Base-by-base conservation (phyloP, 352 stramenopile genomes). In the Pythium grandisporangium region DNA sequence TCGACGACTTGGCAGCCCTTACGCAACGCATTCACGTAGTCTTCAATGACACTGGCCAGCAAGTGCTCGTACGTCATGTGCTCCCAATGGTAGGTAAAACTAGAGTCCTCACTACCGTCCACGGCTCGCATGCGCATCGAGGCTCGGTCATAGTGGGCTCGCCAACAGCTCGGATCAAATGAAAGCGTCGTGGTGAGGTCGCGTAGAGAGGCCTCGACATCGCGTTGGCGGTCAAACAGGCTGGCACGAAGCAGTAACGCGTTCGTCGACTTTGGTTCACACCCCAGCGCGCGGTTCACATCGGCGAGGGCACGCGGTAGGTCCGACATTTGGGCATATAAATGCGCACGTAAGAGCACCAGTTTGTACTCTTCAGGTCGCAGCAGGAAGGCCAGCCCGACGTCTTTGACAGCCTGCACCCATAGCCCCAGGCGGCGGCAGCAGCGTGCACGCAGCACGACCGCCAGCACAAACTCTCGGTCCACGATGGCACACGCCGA, bases 71-170 rank as follows among this genome's bases (percentile, higher is more conserved):
- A 84, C 32, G 58, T 71, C 58, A 84, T 67, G 41, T 81, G 65
- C 32, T 82, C 70, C 43, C 70, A 84, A 40, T 86, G 67, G 53
- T 83, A 82, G 39, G 61, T 64, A 12, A 82, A 54, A 36, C 56
- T 70, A 19, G 66, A 61, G 24, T 82, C 70, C 13, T 82, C 67
- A 8, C 27, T 14, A 4, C 76, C 69, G 35, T 90, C 76, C 34
- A 90, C 65, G 0, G 69, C 64, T 5, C 67, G 59, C 16, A 87
- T 65, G 11, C 76, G 73, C 21, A 90, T 60, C 26, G 69, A 78
- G 5, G 70, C 76, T 17, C 76, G 70, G 44, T 90, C 76, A 45
- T 87, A 90, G 42, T 83, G 83, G n/a, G 76, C 76, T 13, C 71
- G 70, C 76, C 76, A 90, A 52, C 75, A 84, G 25, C 57, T 57